Percentiles rank a stretch among this genome's conserved stretches.
These are phyloP conservation scores for Clavispora phyllophila DNA, from an alignment of 805 yeast species.

Conservation along the genomic window DNA sequence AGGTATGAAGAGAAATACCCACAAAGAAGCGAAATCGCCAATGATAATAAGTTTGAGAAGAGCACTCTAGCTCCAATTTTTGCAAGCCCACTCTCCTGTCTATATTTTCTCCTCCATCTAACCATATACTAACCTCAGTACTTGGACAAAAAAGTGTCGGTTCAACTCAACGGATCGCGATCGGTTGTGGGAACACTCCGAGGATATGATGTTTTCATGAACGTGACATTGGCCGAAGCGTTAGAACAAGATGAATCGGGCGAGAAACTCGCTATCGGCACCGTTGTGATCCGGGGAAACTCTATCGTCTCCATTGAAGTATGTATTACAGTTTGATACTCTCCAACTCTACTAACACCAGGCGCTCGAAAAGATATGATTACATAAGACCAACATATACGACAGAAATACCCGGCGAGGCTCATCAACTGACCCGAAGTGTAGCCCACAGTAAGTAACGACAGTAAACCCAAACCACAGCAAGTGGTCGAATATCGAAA, in stretches of 20 bases:
- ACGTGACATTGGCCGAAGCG: conserved; percentile 67
- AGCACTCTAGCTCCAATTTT: too few relatives aligned
- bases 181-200: conserved; percentile 73
- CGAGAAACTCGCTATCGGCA: conserved; percentile 54
- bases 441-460: too few relatives aligned
- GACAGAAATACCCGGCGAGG: neutral
- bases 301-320: conserved; percentile 71
- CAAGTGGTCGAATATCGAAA: too few relatives aligned
- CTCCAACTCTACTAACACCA: conserved; percentile 22
- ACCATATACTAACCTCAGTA: conserved; percentile 43
- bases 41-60: too few relatives aligned
- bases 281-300: conserved; percentile 73
- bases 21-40: too few relatives aligned
- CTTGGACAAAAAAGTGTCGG: conserved; percentile 67
- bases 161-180: conserved; percentile 76
- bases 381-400: neutral
- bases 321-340: conserved; percentile 17
- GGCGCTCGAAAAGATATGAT: conserved; percentile 30
- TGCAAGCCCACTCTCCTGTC: too few relatives aligned
- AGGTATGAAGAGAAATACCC: too few relatives aligned
- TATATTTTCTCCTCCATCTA: too few relatives aligned
- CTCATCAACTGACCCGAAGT: too few relatives aligned
- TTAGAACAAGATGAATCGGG: conserved; percentile 53
- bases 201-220: conserved; percentile 82
- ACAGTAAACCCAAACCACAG: too few relatives aligned